These are phyloP conservation scores for Mrakia blollopis DNA, from an alignment of 768 basidiomycete species.

Conservation along the genomic window DNA sequence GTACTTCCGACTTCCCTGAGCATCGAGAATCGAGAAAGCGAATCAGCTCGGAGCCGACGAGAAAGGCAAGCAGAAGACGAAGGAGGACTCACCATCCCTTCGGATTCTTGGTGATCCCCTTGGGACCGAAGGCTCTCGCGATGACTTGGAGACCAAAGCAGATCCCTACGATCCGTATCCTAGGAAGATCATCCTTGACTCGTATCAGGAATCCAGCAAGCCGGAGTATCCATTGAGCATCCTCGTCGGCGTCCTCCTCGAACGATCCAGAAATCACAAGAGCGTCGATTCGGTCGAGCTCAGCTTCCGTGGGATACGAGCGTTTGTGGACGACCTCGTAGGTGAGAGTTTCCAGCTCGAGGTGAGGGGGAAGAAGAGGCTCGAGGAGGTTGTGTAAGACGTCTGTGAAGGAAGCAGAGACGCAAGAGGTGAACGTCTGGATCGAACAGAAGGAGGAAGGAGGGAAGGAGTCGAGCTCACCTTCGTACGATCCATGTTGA, in stretches of 20 bases:
- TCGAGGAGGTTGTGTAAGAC: conserved; percentile 39
- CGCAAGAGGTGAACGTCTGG: too few relatives aligned
- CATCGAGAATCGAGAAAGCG: not conserved
- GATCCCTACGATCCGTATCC: conserved; percentile 37
- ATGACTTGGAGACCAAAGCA: conserved; percentile 39
- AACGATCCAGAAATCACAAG: conserved; percentile 38
- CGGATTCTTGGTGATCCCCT: conserved; percentile 34
- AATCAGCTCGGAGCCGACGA: not conserved
- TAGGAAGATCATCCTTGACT: conserved; percentile 37
- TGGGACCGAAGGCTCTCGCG: conserved; percentile 37
- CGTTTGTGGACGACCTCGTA: conserved; percentile 38
- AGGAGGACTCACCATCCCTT: conserved; percentile 36
- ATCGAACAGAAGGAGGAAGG: not conserved
- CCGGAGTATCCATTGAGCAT: conserved; percentile 38
- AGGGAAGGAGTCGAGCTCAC: not conserved
- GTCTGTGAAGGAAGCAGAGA: conserved; percentile 19
- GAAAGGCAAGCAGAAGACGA: not conserved
- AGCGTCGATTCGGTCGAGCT: conserved; percentile 36
- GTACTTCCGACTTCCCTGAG: conserved; percentile 39
- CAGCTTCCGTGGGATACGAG: conserved; percentile 37
- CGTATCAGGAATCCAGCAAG: conserved; percentile 38
- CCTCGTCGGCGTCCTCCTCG: conserved; percentile 38
- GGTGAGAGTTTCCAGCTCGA: conserved; percentile 34
- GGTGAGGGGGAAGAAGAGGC: conserved; percentile 35
- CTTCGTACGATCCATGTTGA: conserved; percentile 37